phyloP scores from a whole-genome alignment of 768 basidiomycete species.

The Kwoniella shandongensis region DNA sequence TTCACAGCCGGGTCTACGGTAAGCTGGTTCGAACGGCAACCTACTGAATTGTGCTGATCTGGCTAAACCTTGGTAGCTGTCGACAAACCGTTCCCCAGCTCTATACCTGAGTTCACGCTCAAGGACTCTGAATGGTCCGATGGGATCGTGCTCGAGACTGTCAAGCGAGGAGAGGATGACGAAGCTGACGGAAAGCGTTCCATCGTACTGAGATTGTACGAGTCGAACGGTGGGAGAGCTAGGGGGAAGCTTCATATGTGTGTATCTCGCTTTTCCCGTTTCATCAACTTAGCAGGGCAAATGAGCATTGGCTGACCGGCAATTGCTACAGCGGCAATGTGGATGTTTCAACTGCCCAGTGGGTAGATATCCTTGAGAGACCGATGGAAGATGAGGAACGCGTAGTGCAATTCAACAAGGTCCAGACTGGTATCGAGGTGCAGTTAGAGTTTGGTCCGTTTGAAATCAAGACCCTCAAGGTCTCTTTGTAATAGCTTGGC shows the following conservation, averaged over 20 bases:
- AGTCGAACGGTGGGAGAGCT: constrained; percentile 85
- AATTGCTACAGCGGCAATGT: no score
- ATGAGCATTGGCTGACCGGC: no score
- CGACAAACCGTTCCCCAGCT: background rate
- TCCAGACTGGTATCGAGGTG: background rate
- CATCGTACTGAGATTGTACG: constrained; percentile 78
- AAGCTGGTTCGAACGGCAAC: no score
- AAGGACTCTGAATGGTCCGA: background rate
- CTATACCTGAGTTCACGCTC: no score
- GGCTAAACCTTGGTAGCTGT: background rate
- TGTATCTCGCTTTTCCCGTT: constrained; percentile 20
- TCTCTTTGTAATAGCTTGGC: constrained; percentile 2
- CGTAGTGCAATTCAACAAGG: constrained; percentile 3
- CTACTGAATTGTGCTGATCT: no score
- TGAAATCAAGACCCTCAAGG: constrained; percentile 61
- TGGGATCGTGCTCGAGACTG: constrained; percentile 8
- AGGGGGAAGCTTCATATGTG: constrained; percentile 62
- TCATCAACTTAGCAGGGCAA: no score
- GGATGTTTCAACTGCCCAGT: no score
- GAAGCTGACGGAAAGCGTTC: constrained; percentile 54
- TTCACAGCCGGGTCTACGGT: no score
- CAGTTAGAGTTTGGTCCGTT: constrained; percentile 71
- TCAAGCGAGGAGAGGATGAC: constrained; percentile 18
- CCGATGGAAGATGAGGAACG: constrained; percentile 43
- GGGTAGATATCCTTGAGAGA: constrained; percentile 85